Conservation (phyloP, 371 early-diverging fungal species). For the Smittium culicis region DNA sequence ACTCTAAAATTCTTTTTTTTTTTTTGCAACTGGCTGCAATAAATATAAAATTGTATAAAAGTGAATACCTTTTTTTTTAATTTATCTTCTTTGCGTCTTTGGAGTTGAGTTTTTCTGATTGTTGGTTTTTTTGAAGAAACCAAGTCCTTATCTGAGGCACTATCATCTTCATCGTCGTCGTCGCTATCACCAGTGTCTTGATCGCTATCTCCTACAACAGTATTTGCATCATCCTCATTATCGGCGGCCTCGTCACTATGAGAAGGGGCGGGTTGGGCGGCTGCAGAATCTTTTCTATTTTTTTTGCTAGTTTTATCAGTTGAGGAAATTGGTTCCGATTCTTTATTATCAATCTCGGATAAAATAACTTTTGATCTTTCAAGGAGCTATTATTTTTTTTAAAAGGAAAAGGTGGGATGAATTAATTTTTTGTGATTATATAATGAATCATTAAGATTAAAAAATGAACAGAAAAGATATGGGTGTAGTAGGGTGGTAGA, state of each 20-base stretch:
- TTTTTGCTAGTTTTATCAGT: neutral
- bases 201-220: neutral
- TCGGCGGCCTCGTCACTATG: too few relatives aligned
- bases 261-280: too few relatives aligned
- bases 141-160: conserved; percentile 12
- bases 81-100: conserved; percentile 34
- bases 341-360: neutral
- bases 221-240: neutral
- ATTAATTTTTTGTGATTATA: neutral
- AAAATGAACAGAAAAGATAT: too few relatives aligned
- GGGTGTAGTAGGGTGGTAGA: too few relatives aligned
- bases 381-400: too few relatives aligned
- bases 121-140: conserved; percentile 11
- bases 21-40: neutral
- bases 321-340: neutral
- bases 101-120: conserved; percentile 25
- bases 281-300: neutral
- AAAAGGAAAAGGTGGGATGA: too few relatives aligned
- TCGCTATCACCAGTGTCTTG: conserved; percentile 7
- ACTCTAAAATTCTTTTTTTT: too few relatives aligned
- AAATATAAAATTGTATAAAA: conserved; percentile 1
- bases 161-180: conserved; percentile 8
- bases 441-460: neutral
- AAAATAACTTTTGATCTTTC: conserved; percentile 1
- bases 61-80: conserved; percentile 12